Percentiles rank a stretch among this genome's conserved stretches.
These are phyloP conservation scores for Fusarium tupiense DNA, from an alignment of 2,329 filamentous ascomycete species.

Conservation along the genomic window DNA sequence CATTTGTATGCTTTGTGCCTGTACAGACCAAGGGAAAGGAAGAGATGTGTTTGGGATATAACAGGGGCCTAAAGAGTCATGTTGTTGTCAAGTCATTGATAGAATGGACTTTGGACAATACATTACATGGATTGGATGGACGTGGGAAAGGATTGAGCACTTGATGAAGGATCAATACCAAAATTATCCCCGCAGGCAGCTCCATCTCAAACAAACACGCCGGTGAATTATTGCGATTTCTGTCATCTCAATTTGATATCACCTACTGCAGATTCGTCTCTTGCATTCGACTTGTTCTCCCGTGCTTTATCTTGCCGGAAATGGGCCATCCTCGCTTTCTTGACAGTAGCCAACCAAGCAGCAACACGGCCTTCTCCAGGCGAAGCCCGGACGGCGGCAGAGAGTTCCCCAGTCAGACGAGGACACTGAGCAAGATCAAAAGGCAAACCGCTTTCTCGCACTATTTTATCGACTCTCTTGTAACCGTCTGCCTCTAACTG, in stretches of 20 bases:
- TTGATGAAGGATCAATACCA: constrained; percentile 18
- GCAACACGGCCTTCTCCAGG: not conserved
- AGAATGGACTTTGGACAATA: constrained; percentile 1
- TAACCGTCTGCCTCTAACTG: constrained; percentile 58
- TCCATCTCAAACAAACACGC: too few relatives aligned
- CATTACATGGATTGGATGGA: not conserved
- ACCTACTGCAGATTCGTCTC: not conserved
- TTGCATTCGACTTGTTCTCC: not conserved
- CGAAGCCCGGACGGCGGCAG: not conserved
- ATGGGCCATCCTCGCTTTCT: not conserved
- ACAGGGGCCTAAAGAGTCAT: not conserved
- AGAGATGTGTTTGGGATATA: not conserved
- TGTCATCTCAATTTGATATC: not conserved
- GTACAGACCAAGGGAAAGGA: constrained; percentile 3
- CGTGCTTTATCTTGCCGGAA: not conserved
- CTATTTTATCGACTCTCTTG: constrained; percentile 54
- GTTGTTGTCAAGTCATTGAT: constrained; percentile 1
- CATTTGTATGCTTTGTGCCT: constrained; percentile 19
- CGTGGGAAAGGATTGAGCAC: not conserved
- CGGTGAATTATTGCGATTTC: not conserved
- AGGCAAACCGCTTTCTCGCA: constrained; percentile 50
- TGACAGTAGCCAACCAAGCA: constrained; percentile 12
- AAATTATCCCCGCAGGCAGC: constrained; percentile 53
- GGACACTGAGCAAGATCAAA: not conserved
- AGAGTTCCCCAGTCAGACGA: not conserved